Evolutionary conservation across 768 basidiomycete species (phyloP), one percentile per base, ranked within the genome.

Genomic region (Tephrocybe sp.): DNA sequence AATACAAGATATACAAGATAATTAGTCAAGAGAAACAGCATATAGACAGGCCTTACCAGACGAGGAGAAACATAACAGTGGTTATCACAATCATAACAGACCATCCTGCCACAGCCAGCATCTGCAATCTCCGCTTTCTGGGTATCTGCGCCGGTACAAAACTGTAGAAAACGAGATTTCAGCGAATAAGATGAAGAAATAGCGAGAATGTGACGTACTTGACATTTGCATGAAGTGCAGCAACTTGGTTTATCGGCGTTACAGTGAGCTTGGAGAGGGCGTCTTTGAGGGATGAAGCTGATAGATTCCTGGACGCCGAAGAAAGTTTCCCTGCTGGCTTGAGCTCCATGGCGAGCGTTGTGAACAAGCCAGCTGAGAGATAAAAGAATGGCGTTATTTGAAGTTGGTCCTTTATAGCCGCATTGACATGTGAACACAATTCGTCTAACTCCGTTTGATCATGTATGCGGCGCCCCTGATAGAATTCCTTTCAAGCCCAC

Each of bases 101-200:
- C 92, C 91, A 96, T 45, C 84, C 57, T 13, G 94, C 90, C 40
- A 98, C 96, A 0, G 82, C 87, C 56, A 92, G 73, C 59, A 90
- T 98, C 72, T 98, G 95, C 52, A 96, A 66, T 60, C 94, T 76
- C 58, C 94, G 79, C 67, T 87, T 87, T 53, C 85, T 79, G 13
- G 95, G 95, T 60, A 98, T 87, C 61, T 82, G 81, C 7, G 91
- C 79, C 0, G 94, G 94, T 1, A 86, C 94, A 63, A 93, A 97
- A 45, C 89, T 90, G 55, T 31, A 16, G 12, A 26, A 14, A 53
- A 22, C 19, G 39, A 35, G 6, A 38, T 33, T 41, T 36, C 39
- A 26, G 10, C 51, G 16, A 31, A 17, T 26, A 11, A 26, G 41
- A 32, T 33, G 22, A 38, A 46, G 26, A 48, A 13, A 52, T 16